Evolutionary conservation across 192 early-diverging fungal species (phyloP).

Genomic region (Backusella morwellensis): DNA sequence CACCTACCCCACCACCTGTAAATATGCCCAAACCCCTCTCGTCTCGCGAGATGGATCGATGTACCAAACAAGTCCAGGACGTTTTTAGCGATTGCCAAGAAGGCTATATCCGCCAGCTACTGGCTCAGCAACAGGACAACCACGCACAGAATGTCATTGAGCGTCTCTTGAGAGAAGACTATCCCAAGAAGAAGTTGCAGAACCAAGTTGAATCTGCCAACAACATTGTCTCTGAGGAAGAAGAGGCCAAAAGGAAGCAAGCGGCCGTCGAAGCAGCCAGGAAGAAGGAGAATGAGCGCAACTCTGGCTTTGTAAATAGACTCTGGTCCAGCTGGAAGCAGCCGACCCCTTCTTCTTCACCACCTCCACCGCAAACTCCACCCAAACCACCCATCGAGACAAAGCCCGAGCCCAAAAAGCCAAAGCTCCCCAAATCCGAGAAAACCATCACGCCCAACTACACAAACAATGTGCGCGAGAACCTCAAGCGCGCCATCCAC

Average conservation of each 20-base stretch:
- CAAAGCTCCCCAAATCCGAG: constrained; percentile 20
- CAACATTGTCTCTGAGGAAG: background rate
- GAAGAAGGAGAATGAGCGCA: background rate
- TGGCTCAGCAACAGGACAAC: constrained; percentile 49
- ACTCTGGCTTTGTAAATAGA: constrained; percentile 4
- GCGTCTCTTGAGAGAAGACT: constrained; percentile 54
- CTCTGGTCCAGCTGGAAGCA: constrained; percentile 15
- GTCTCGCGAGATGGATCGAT: constrained; percentile 22
- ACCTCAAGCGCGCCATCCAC: constrained; percentile 33
- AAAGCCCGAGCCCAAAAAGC: background rate
- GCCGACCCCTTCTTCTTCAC: too few relatives aligned
- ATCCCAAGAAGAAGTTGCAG: constrained; percentile 39
- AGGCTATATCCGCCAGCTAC: constrained; percentile 47
- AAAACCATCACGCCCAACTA: constrained; percentile 34
- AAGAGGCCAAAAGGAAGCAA: background rate
- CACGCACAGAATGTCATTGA: constrained; percentile 58
- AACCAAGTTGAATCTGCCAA: background rate
- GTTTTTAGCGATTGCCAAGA: constrained; percentile 71
- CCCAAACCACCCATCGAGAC: background rate
- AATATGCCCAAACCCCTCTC: constrained; percentile 16
- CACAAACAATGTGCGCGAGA: constrained; percentile 22
- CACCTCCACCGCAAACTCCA: background rate
- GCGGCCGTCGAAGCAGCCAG: background rate
- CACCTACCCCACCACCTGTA: constrained; percentile 12
- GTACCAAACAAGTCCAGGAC: constrained; percentile 38